Conservation (phyloP, 2,329 filamentous ascomycete genomes). For the Sarocladium brachiariae region DNA sequence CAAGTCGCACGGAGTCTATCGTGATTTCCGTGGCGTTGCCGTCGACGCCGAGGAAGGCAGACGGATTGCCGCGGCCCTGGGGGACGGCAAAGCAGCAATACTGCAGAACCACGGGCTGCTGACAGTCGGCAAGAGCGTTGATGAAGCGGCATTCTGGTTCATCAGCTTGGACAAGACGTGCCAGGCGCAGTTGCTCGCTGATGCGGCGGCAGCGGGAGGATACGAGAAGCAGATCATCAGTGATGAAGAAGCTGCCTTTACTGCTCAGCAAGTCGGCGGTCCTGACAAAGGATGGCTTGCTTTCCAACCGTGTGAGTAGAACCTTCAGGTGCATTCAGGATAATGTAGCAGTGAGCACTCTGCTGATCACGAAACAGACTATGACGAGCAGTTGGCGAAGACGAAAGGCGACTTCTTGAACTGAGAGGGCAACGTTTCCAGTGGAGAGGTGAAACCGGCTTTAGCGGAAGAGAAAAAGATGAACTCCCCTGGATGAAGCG, state of each 20-base stretch:
- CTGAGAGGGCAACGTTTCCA: background rate
- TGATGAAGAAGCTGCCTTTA: conserved; percentile 29
- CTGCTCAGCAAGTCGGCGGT: conserved; percentile 10
- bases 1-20: conserved; percentile 12
- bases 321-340: no score
- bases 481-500: no score
- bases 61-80: conserved; percentile 54
- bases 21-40: conserved; percentile 39
- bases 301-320: conserved; percentile 8
- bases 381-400: conserved; percentile 8
- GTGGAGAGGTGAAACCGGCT: no score
- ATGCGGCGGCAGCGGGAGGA: conserved; percentile 42
- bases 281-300: conserved; percentile 11
- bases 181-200: conserved; percentile 57
- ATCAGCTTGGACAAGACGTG: conserved; percentile 61
- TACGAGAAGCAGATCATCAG: conserved; percentile 26
- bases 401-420: conserved; percentile 10
- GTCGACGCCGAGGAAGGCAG: conserved; percentile 57
- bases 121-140: conserved; percentile 61
- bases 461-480: no score
- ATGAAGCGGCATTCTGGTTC: conserved; percentile 65
- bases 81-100: conserved; percentile 53
- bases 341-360: no score
- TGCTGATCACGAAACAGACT: conserved; percentile 1
- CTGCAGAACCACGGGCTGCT: conserved; percentile 64